These are phyloP conservation scores for Arabis alpina DNA, from an alignment of 345 rosid genomes.

Conservation along the genomic window DNA sequence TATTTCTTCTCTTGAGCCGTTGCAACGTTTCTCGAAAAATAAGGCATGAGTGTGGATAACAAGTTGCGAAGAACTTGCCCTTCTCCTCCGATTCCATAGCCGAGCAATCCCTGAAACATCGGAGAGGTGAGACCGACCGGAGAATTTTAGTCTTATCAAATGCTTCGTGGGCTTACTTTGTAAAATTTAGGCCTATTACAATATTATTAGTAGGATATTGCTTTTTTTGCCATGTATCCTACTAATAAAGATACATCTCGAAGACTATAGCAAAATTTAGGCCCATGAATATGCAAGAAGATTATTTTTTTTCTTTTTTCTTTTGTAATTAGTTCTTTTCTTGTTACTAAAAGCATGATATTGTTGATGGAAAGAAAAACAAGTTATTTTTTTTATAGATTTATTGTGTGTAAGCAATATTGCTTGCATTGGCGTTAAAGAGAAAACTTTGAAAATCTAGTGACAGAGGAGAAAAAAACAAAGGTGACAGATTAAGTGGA, in stretches of 20 bases:
- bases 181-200: background rate
- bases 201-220: background rate
- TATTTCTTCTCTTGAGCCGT: conserved; percentile 2
- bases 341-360: no score
- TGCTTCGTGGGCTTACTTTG: background rate
- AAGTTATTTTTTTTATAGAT: background rate
- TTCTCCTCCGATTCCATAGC: conserved; percentile 30
- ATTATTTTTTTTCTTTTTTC: no score
- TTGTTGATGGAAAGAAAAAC: no score
- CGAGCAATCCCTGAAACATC: background rate
- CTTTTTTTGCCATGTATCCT: no score
- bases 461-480: background rate
- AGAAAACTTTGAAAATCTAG: background rate
- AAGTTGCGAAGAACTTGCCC: background rate
- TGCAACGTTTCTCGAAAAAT: conserved; percentile 14
- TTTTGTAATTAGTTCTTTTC: no score
- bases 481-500: background rate
- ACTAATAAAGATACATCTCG: no score
- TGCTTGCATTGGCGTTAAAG: background rate
- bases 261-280: no score
- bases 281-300: no score
- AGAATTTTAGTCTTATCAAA: background rate
- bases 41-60: conserved; percentile 14
- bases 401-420: background rate
- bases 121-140: background rate